These are phyloP conservation scores for Ceriops tagal DNA, from an alignment of 345 rosid species.

Conservation along the genomic window DNA sequence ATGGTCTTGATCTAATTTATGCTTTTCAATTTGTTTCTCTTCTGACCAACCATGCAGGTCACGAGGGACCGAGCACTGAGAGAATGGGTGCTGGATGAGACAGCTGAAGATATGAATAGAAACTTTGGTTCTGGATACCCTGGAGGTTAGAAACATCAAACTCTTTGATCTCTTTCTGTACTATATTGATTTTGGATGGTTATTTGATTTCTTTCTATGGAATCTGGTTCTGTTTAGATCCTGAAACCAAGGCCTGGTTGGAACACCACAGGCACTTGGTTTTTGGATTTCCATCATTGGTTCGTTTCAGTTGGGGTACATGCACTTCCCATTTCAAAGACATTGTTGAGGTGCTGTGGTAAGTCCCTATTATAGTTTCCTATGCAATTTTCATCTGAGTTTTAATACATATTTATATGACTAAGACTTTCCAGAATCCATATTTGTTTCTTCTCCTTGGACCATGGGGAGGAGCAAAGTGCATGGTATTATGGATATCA, in stretches of 20 bases:
- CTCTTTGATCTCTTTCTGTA: neutral
- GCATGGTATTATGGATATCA: neutral
- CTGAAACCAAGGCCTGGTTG: constrained; percentile 88
- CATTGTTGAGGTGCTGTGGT: constrained; percentile 70
- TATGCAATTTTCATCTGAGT: neutral
- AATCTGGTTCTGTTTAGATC: constrained; percentile 49
- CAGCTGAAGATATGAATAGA: constrained; percentile 58
- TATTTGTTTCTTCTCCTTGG: neutral
- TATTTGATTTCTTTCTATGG: neutral
- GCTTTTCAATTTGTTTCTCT: neutral
- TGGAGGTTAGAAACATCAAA: constrained; percentile 52
- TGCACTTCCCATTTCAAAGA: constrained; percentile 66
- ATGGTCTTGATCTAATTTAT: neutral
- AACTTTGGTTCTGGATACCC: constrained; percentile 97
- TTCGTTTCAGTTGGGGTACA: constrained; percentile 97
- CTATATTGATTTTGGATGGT: neutral
- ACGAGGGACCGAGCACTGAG: constrained; percentile 86
- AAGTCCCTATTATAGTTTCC: constrained; percentile 28
- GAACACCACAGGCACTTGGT: constrained; percentile 62
- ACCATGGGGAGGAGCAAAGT: neutral
- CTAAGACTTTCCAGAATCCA: neutral
- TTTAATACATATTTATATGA: too few species aligned
- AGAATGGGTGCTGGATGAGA: constrained; percentile 82
- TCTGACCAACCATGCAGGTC: constrained; percentile 45
- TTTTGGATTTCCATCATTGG: constrained; percentile 88